Percentiles rank a stretch among this genome's conserved stretches.
Conservation (phyloP, 768 basidiomycete species). For the Coprinopsis strossmayeri region DNA sequence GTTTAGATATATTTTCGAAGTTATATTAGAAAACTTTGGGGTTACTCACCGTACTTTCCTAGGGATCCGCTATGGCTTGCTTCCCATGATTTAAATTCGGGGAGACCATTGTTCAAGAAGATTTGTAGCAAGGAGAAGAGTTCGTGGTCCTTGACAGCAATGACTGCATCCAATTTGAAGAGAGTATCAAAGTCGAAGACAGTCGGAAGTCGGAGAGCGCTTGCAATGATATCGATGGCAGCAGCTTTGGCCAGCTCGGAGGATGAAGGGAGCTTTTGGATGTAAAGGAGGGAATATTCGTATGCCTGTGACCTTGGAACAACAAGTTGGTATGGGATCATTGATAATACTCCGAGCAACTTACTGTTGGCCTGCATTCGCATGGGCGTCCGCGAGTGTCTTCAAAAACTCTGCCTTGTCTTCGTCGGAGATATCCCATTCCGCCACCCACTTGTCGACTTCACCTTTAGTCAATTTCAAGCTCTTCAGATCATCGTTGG, state of each 20-base stretch:
- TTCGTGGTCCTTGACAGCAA: conserved; percentile 59
- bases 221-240: conserved; percentile 54
- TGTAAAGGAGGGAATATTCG: conserved; percentile 55
- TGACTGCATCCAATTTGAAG: conserved; percentile 68
- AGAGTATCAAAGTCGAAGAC: conserved; percentile 79
- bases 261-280: conserved; percentile 51
- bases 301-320: conserved; percentile 51
- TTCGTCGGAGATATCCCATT: conserved; percentile 61
- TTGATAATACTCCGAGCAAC: conserved; percentile 19
- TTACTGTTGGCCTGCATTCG: conserved; percentile 53
- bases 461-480: conserved; percentile 53
- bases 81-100: conserved; percentile 60
- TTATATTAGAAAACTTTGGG: not conserved
- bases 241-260: conserved; percentile 46
- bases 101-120: conserved; percentile 59
- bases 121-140: conserved; percentile 71
- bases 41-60: conserved; percentile 51
- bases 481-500: conserved; percentile 54
- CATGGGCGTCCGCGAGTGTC: conserved; percentile 51
- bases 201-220: conserved; percentile 56
- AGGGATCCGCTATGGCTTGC: conserved; percentile 40
- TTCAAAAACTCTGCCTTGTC: conserved; percentile 65
- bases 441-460: conserved; percentile 72
- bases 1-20: conserved; percentile 3
- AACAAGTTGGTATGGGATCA: not conserved